These are phyloP conservation scores for Septoria petroselini DNA, from an alignment of 2,329 filamentous ascomycete species.

Conservation along the genomic window DNA sequence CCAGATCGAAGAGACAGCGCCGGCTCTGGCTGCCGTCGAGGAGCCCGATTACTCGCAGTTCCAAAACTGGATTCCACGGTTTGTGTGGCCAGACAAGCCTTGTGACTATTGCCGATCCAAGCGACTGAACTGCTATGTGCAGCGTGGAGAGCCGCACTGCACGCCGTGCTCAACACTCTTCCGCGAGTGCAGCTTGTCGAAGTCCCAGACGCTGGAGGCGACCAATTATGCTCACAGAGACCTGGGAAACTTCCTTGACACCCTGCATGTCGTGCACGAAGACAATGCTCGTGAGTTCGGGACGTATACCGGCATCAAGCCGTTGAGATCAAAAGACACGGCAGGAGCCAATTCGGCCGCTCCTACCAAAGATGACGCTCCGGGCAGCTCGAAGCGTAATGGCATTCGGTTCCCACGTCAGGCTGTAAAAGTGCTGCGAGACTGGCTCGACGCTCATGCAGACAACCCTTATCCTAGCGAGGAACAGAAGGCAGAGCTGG, in stretches of 20 bases:
- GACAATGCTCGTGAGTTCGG: constrained; percentile 38
- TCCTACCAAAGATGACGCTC: constrained; percentile 33
- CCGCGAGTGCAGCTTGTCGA: constrained; percentile 48
- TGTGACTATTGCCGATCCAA: constrained; percentile 50
- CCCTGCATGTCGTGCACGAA: constrained; percentile 48
- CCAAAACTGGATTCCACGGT: constrained; percentile 45
- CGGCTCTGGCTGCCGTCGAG: constrained; percentile 11
- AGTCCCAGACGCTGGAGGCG: constrained; percentile 32
- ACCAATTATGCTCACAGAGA: constrained; percentile 28
- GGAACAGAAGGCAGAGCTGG: constrained; percentile 76
- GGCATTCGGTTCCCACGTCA: constrained; percentile 76
- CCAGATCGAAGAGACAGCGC: constrained; percentile 10
- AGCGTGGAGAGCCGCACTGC: constrained; percentile 41
- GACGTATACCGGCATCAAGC: constrained; percentile 36
- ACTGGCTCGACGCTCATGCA: constrained; percentile 77
- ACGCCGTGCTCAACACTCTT: constrained; percentile 50
- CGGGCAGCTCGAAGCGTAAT: constrained; percentile 42
- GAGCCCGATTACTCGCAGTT: constrained; percentile 44
- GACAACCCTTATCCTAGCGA: constrained; percentile 86
- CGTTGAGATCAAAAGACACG: constrained; percentile 28
- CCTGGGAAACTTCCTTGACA: constrained; percentile 44
- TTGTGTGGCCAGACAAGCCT: constrained; percentile 45
- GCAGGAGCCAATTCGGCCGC: constrained; percentile 20
- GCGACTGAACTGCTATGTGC: constrained; percentile 48
- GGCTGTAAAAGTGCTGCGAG: constrained; percentile 75